These are phyloP conservation scores for Quercus tomentella DNA, from an alignment of 331 rosid genomes.

Conservation along the genomic window DNA sequence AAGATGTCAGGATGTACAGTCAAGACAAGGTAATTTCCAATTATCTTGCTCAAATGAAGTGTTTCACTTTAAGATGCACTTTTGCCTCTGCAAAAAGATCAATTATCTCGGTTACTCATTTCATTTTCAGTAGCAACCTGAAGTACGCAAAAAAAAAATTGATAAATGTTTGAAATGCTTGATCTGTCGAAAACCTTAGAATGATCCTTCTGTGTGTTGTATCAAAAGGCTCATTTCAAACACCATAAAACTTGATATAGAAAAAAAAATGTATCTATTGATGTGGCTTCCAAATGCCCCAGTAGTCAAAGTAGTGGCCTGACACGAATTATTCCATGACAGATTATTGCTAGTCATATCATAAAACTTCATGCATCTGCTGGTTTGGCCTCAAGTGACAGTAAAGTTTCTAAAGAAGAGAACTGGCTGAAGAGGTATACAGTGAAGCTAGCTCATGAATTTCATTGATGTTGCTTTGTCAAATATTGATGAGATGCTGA, in stretches of 20 bases:
- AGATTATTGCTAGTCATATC: conserved; percentile 91
- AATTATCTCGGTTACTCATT: neutral
- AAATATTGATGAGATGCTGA: conserved; percentile 13
- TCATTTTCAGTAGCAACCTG: neutral
- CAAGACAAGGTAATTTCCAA: conserved; percentile 81
- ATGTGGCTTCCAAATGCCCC: conserved; percentile 10
- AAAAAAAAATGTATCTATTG: conserved; percentile 6
- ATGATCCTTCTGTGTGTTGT: neutral
- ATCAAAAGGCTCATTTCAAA: neutral
- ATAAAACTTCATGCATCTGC: conserved; percentile 89
- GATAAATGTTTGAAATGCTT: neutral
- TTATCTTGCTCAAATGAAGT: neutral
- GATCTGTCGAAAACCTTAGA: neutral
- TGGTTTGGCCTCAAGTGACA: conserved; percentile 48
- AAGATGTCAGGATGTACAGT: conserved; percentile 86
- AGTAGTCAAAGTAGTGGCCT: conserved; percentile 8
- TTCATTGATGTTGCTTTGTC: conserved; percentile 9
- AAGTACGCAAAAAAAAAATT: neutral
- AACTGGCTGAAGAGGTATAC: conserved; percentile 92
- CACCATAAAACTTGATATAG: neutral
- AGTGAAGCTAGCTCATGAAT: neutral
- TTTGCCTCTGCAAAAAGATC: conserved; percentile 1
- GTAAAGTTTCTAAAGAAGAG: conserved; percentile 61
- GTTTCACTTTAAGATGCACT: neutral
- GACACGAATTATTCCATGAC: conserved; percentile 23